phyloP scores from a whole-genome alignment of 176 grass and related monocot genomes.

The Triticum aestivum region DNA sequence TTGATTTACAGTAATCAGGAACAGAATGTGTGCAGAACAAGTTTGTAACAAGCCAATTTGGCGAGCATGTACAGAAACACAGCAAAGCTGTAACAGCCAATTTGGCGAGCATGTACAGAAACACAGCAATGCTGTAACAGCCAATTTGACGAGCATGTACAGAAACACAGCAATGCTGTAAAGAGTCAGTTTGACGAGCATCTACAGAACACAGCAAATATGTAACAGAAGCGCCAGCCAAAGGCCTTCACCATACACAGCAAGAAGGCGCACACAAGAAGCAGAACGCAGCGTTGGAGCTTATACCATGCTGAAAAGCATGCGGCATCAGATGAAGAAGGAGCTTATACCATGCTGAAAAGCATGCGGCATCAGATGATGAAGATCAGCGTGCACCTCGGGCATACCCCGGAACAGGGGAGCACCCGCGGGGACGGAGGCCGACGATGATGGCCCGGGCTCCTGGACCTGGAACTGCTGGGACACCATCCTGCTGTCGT shows the following conservation, averaged over 20 bases:
- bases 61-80: background rate
- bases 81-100: background rate
- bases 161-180: background rate
- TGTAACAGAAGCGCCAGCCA: background rate
- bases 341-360: background rate
- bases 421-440: background rate
- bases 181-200: background rate
- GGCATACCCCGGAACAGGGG: background rate
- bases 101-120: background rate
- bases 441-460: background rate
- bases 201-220: background rate
- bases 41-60: background rate
- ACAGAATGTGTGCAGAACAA: background rate
- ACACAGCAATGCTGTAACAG: background rate
- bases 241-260: background rate
- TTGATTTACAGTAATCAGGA: background rate
- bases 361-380: slow-evolving; percentile 38
- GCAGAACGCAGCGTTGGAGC: background rate
- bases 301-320: background rate
- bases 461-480: slow-evolving; percentile 15
- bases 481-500: slow-evolving; percentile 26
- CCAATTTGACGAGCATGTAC: background rate
- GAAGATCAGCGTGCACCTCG: slow-evolving; percentile 32
- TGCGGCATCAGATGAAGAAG: slow-evolving; percentile 44
- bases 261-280: background rate